Percentiles rank a stretch among this genome's conserved stretches.
These are phyloP conservation scores for Kodamaea fukazawae DNA, from an alignment of 805 yeast species.

Conservation along the genomic window DNA sequence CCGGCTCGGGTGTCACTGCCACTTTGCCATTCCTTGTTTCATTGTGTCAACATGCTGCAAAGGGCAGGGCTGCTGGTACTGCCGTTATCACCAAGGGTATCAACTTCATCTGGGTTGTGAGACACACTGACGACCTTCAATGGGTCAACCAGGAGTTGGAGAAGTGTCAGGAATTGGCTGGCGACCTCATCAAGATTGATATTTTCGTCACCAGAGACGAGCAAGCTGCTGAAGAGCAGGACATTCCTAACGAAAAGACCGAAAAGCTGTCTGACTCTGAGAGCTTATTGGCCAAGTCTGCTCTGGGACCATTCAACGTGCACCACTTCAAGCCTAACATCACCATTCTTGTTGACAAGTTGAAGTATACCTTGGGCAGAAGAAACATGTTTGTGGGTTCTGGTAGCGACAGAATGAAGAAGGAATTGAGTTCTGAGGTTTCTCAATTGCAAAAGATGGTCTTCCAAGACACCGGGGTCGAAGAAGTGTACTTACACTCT, in stretches of 20 bases:
- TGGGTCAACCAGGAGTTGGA: constrained; percentile 42
- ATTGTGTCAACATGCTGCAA: constrained; percentile 18
- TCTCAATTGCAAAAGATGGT: constrained; percentile 39
- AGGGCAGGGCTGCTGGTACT: neutral
- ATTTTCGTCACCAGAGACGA: constrained; percentile 21
- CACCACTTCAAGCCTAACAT: constrained; percentile 21
- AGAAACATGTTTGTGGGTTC: constrained; percentile 45
- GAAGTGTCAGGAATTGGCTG: constrained; percentile 23
- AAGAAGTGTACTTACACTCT: constrained; percentile 50
- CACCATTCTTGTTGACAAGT: constrained; percentile 14
- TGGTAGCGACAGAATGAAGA: constrained; percentile 44
- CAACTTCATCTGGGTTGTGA: constrained; percentile 46
- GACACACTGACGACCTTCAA: constrained; percentile 26
- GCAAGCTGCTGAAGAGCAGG: neutral
- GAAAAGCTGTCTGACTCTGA: neutral
- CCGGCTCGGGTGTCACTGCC: constrained; percentile 55
- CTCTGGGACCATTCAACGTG: constrained; percentile 13
- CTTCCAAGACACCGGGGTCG: constrained; percentile 30
- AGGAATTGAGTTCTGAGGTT: constrained; percentile 36
- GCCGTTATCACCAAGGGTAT: constrained; percentile 22
- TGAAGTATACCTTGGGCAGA: constrained; percentile 15
- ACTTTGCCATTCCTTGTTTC: constrained; percentile 43
- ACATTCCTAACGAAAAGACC: neutral
- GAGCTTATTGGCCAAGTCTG: neutral
- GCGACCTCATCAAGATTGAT: constrained; percentile 25